Base-by-base conservation (phyloP, 2,329 filamentous ascomycete species). In the Beauveria pseudobassiana region DNA sequence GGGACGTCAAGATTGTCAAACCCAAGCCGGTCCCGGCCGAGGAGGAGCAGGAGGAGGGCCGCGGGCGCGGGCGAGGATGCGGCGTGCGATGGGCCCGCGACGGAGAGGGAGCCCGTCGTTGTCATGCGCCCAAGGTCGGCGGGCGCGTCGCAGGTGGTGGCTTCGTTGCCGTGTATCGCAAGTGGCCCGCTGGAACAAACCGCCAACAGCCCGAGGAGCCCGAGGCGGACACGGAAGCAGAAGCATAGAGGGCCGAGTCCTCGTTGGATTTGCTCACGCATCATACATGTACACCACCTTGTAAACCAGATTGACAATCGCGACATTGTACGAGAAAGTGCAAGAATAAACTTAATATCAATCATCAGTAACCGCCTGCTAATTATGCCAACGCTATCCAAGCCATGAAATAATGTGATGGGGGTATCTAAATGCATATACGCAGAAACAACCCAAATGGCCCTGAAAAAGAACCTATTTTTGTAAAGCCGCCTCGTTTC, bases 1-100 rank as follows among this genome's bases (percentile, higher is more conserved):
- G 87, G 87, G 85, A 88, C 70, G 78, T 89, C 20, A 79, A 83
- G 66, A 76, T 77, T 54, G 80, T 78, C 2, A 64, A 69, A 52
- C 70, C 72, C 5, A 73, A 65, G 64, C 63, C 62, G 34, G 63
- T 64, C 10, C 46, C 63, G 34, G 68, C 59, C 12, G 65, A 66
- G 7, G 64, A 63, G 2, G 65, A 62, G 6, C n/a, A n/a, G n/a
- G n/a, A n/a, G n/a, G n/a, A n/a, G n/a, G n/a, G n/a, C n/a, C n/a
- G n/a, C n/a, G n/a, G n/a, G n/a, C 2, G 24, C 9, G 14, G 34
- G 9, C 5, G 34, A n/a, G 56, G 65, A 22, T 34, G 10, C 10
- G 30, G 10, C 10, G 30, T 34, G 30, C 8, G 52, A 20, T 8
- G 18, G 10, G 1, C 5, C 10, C 18, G 34, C 14, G 30, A 34